Evolutionary conservation across 164 flowering plant genomes (phyloP).

Genomic region (Stephania cephalantha): DNA sequence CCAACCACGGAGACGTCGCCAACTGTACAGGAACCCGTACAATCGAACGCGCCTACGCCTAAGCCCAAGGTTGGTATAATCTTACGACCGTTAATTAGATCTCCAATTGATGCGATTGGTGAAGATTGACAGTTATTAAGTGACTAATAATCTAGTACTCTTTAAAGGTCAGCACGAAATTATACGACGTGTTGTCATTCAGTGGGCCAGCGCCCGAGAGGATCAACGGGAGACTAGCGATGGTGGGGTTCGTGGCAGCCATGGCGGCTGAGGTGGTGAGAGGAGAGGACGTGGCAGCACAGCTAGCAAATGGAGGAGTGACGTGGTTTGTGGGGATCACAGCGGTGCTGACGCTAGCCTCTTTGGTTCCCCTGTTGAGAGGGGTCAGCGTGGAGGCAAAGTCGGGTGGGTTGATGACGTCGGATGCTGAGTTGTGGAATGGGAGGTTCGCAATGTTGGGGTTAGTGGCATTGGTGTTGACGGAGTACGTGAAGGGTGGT

Average conservation of each 20-base stretch:
- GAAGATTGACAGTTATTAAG: not conserved
- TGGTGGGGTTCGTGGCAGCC: slow-evolving; percentile 83
- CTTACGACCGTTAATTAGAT: no score
- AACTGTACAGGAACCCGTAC: not conserved
- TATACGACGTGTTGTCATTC: slow-evolving; percentile 61
- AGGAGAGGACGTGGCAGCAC: slow-evolving; percentile 52
- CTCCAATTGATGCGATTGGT: not conserved
- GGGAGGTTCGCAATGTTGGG: slow-evolving; percentile 92
- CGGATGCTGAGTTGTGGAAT: slow-evolving; percentile 83
- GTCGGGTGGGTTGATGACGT: slow-evolving; percentile 52
- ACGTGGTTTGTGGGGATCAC: slow-evolving; percentile 58
- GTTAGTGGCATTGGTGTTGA: slow-evolving; percentile 68
- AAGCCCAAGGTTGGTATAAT: not conserved
- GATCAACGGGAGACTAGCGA: slow-evolving; percentile 84
- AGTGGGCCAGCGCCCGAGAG: slow-evolving; percentile 87
- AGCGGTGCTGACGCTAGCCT: slow-evolving; percentile 52
- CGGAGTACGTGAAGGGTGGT: slow-evolving; percentile 75
- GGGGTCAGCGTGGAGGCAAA: slow-evolving; percentile 58
- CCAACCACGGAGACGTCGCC: not conserved
- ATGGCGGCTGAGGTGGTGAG: slow-evolving; percentile 55
- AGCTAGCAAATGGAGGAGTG: slow-evolving; percentile 57
- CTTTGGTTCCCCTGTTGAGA: slow-evolving; percentile 59
- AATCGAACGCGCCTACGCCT: not conserved
- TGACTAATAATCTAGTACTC: not conserved
- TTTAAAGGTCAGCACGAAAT: slow-evolving; percentile 45